Evolutionary conservation across 345 rosid genomes (phyloP), one percentile per base, ranked within the genome.

Genomic region (Pelargonium nanum): DNA sequence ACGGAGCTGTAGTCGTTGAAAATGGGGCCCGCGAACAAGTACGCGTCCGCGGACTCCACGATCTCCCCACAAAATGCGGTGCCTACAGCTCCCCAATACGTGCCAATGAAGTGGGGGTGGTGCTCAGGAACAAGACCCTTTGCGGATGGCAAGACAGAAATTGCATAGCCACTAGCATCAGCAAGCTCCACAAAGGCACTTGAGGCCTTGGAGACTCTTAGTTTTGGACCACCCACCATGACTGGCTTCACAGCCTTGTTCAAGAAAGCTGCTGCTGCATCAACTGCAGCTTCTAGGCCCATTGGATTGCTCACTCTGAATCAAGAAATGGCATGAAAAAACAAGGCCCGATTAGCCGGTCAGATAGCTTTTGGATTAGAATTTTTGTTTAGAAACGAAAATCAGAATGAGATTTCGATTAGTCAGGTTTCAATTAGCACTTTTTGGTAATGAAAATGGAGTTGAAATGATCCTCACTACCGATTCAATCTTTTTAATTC

Each of bases 241-340:
- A 67, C 70, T 2, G 70, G 70, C 57, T 67, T 67, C 65, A 60
- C 65, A 0, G 70, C 65, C 54, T 60, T 67, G 60, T 67, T 67
- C 44, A 67, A 24, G 54, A 67, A 59, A 32, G 59, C 70, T 2
- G 70, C 59, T 2, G 65, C 65, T 32, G 70, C 70, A 21, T 60
- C 65, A 53, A 60, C 65, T 22, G 70, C 70, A 2, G 65, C 70
- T 40, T 60, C 64, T 22, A 67, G 25, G 1, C 60, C 70, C 32
- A 30, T 53, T 28, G 53, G 22, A 25, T 67, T 67, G 60, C 70
- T 67, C 60, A 60, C 5, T 53, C 70, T 67, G 44, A 53, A 40
- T 4, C 5, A 60, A 54, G 22, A 13, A 54, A 23, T 21, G 1
- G 21, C 58, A 55, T 5, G 26, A 20, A 13, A 25, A 57, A 17